phyloP scores from a whole-genome alignment of 2,329 filamentous ascomycete genomes.

The Grosmannia penicillata region DNA sequence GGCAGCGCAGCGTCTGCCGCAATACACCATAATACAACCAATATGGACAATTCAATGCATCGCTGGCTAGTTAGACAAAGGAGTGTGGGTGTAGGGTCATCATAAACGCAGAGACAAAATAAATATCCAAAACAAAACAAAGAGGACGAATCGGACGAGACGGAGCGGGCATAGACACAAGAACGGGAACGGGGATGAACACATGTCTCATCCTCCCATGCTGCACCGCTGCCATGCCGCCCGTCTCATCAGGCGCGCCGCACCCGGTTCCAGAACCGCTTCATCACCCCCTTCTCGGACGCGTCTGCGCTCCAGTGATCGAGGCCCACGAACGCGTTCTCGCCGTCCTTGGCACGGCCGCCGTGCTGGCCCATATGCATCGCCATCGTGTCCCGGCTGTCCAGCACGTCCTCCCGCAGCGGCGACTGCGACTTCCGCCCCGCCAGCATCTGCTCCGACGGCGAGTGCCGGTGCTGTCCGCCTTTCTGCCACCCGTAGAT shows the following conservation, averaged over 20 bases:
- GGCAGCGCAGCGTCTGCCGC: too few relatives aligned
- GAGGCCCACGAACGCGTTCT: constrained; percentile 36
- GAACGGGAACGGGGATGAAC: too few relatives aligned
- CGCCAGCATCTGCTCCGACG: constrained; percentile 10
- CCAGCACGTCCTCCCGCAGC: constrained; percentile 12
- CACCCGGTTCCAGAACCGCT: constrained; percentile 50
- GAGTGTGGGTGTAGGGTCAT: neutral
- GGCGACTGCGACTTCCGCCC: constrained; percentile 11
- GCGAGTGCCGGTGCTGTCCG: constrained; percentile 19
- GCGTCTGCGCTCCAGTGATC: constrained; percentile 32
- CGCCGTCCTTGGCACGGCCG: constrained; percentile 31
- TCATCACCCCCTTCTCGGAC: constrained; percentile 40
- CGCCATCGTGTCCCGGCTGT: constrained; percentile 10
- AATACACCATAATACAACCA: too few relatives aligned
- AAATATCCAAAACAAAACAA: neutral
- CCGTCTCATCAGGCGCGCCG: constrained; percentile 23
- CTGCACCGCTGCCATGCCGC: too few relatives aligned
- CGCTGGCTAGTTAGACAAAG: constrained; percentile 2
- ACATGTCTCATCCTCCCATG: too few relatives aligned
- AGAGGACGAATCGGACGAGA: neutral
- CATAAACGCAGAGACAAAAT: neutral
- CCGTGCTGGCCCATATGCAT: constrained; percentile 18
- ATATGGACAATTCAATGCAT: too few relatives aligned
- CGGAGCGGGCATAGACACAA: too few relatives aligned
- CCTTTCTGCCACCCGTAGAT: constrained; percentile 53